Base-by-base conservation (phyloP, 306 rosid species). In the Erythrophleum fordii region DNA sequence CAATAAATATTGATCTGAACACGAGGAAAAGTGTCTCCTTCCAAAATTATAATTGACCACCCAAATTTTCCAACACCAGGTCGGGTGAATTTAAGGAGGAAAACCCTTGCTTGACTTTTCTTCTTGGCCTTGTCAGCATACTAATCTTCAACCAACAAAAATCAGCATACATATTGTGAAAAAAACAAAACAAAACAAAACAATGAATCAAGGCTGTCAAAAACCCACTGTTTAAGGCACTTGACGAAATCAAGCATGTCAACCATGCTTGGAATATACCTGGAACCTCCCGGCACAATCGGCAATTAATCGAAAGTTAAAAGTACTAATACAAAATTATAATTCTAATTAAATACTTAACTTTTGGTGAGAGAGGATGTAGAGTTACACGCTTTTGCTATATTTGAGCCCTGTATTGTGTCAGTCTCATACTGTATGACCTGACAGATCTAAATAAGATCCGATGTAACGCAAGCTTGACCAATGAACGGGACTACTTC, bases 41-140 rank as follows among this genome's bases (percentile, higher is more conserved):
- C 9, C 9, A n/a, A 28, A 22, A 53, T 45, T 34, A 73, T 42
- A 60, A 48, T 64, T 79, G 55, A 28, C 75, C 35, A 12, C 51
- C n/a, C 12, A 8, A 53, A 2, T 20, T 55, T 20, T 55, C 29
- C 28, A 55, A 22, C 61, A 55, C 34, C 31, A 16, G 73, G 49
- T 69, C 64, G 37, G 39, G 51, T 73, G 37, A 85, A 45, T 20
- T 62, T 70, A 53, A 2, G 17, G 7, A 11, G 5, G 69, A 82
- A 31, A 69, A 37, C 65, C 69, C 26, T 45, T 28, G 22, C 20
- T 34, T 79, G 72, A 59, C 62, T 79, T 31, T 2, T 31, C n/a
- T 16, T 85, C 48, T 52, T 62, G 69, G 65, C 77, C 82, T 70
- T 11, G 82, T 79, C 80, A 64, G 77, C 82, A 70, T 22, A 34